Base-by-base conservation (phyloP, 805 yeast genomes). In the Spathaspora passalidarum region DNA sequence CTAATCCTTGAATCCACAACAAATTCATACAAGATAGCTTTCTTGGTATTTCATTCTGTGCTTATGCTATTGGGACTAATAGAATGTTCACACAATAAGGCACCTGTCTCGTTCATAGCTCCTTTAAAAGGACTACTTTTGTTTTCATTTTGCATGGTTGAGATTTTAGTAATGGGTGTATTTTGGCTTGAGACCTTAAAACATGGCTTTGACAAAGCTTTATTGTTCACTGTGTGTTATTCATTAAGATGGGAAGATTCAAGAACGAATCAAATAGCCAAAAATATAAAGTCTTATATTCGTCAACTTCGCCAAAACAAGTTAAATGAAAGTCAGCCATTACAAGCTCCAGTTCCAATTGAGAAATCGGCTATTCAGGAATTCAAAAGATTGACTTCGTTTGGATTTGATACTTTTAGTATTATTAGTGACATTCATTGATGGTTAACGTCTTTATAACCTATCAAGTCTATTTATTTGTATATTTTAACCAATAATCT, bases 391-490 rank as follows among this genome's bases (percentile, higher is more conserved):
- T 50, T 60, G 0, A 56, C 63, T 4, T 61, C 65, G 0, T 46
- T 60, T 17, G 51, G 52, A 36, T 58, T 62, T 46, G 66, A 63
- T 32, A 35, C 49, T 18, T 49, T 56, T 26, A 51, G 57, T 40
- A 52, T 60, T 6, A 48, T 60, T 17, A 54, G 59, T 50, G 64
- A 60, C 47, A 37, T 52, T 44, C 37, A 44, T 34, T 42, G 32
- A 39, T 20, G 11, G 17, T 6, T 5, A n/a, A 20, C 13, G 14
- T 23, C 20, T 38, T 20, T 20, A 8, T 36, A 36, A 20, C 4
- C 17, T 13, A 13, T 37, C 19, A n/a, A 21, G n/a, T n/a, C n/a
- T 37, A 37, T 40, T 13, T 40, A 17, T 40, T 5, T 34, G 26
- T 21, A 20, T 14, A 32, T 11, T 22, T 3, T n/a, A 21, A 25